Percentiles rank a stretch among this genome's conserved stretches.
Conservation (phyloP, 192 early-diverging fungal genomes). For the Pilaira anomala region DNA sequence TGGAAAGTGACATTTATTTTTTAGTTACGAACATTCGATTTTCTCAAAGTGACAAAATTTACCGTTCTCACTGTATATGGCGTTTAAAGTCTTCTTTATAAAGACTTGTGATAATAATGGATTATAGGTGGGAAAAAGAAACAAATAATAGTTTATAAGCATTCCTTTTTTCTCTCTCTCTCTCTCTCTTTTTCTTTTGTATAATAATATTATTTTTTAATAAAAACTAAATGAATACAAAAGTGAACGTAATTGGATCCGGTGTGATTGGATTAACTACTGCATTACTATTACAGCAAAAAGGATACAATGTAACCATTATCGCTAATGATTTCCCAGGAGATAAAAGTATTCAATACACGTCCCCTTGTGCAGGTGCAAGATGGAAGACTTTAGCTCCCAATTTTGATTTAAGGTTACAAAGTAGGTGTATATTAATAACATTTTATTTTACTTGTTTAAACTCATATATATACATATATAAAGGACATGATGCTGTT, state of each 20-base stretch:
- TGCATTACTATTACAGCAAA: slow-evolving; percentile 58
- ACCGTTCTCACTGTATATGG: too few relatives aligned
- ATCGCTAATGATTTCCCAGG: slow-evolving; percentile 57
- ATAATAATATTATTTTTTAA: background rate
- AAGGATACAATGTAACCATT: slow-evolving; percentile 60
- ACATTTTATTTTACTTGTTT: too few relatives aligned
- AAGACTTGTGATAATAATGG: too few relatives aligned
- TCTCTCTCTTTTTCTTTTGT: background rate
- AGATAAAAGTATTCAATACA: slow-evolving; percentile 47
- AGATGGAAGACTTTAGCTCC: slow-evolving; percentile 38
- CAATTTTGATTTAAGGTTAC: slow-evolving; percentile 30
- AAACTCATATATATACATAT: background rate
- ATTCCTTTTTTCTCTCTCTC: background rate
- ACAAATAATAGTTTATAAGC: background rate
- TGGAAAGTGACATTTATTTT: too few relatives aligned
- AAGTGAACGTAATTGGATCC: slow-evolving; percentile 59
- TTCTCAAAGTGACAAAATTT: too few relatives aligned
- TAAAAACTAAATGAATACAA: background rate
- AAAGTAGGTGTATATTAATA: slow-evolving; percentile 27
- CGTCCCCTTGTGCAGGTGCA: slow-evolving; percentile 53
- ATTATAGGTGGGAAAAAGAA: background rate
- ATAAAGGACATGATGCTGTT: slow-evolving; percentile 36
- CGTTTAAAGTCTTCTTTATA: too few relatives aligned
- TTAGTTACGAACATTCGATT: too few relatives aligned
- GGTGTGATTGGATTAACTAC: slow-evolving; percentile 76